These are phyloP conservation scores for Lichtheimia ramosa DNA, from an alignment of 371 early-diverging fungal genomes.

Conservation along the genomic window DNA sequence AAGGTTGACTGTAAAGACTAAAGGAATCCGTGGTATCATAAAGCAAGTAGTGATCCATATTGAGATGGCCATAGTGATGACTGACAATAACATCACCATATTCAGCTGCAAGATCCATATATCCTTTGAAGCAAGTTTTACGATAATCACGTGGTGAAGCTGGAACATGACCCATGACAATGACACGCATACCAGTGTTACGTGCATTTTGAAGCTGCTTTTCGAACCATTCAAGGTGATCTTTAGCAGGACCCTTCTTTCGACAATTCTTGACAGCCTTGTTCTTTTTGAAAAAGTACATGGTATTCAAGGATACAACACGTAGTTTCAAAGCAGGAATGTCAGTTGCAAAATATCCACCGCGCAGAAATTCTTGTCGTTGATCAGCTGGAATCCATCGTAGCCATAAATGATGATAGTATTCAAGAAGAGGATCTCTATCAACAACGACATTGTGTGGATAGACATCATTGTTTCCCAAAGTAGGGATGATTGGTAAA, in stretches of 20 bases:
- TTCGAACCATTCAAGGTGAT: conserved; percentile 75
- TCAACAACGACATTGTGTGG: conserved; percentile 65
- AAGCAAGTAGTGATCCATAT: conserved; percentile 76
- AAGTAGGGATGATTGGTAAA: conserved; percentile 61
- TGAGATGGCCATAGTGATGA: conserved; percentile 81
- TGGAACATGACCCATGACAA: conserved; percentile 79
- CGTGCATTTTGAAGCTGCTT: conserved; percentile 51
- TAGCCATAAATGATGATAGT: conserved; percentile 58
- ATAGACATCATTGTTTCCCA: conserved; percentile 84
- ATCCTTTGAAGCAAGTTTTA: conserved; percentile 58
- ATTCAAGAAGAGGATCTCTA: conserved; percentile 17
- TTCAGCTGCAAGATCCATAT: conserved; percentile 55
- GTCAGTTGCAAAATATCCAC: conserved; percentile 69
- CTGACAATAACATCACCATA: conserved; percentile 67
- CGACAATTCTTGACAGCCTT: conserved; percentile 67
- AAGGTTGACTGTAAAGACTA: not conserved
- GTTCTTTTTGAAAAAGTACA: conserved; percentile 73
- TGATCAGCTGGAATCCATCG: conserved; percentile 62
- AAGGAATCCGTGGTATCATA: conserved; percentile 26
- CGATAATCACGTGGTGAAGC: conserved; percentile 70
- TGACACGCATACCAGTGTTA: conserved; percentile 27
- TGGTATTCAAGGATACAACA: conserved; percentile 70
- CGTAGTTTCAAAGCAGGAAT: conserved; percentile 47
- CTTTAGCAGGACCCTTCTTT: conserved; percentile 57
- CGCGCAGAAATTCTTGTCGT: conserved; percentile 54